A percentile compares a stretch with the other conserved stretches of the same genome.
These are phyloP conservation scores for Aspergillus biplanus DNA, from an alignment of 495 filamentous ascomycete species.

Conservation along the genomic window DNA sequence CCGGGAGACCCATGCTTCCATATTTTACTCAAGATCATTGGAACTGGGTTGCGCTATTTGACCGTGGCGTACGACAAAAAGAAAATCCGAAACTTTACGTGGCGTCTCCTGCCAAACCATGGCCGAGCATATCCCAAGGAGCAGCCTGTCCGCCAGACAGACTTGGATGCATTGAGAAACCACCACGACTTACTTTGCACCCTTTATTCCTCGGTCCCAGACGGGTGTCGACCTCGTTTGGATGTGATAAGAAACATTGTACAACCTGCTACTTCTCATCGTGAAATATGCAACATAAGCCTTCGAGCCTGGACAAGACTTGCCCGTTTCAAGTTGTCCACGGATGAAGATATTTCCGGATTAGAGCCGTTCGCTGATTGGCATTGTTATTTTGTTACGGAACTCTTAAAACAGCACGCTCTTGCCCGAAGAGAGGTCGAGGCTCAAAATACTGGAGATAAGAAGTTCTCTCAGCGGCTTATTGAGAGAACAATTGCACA, in stretches of 20 bases:
- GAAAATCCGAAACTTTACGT: constrained; percentile 75
- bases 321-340: constrained; percentile 72
- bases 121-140: constrained; percentile 86
- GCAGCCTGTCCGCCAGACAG: constrained; percentile 67
- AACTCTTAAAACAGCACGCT: constrained; percentile 61
- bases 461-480: constrained; percentile 48
- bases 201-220: constrained; percentile 83
- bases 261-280: constrained; percentile 76
- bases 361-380: constrained; percentile 69
- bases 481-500: constrained; percentile 59
- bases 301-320: constrained; percentile 81
- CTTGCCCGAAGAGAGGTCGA: constrained; percentile 65
- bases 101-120: constrained; percentile 86
- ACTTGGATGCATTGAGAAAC: constrained; percentile 86
- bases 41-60: constrained; percentile 66
- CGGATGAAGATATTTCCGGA: constrained; percentile 50
- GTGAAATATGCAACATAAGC: constrained; percentile 82
- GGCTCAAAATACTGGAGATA: constrained; percentile 50
- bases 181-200: constrained; percentile 92
- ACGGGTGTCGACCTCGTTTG: constrained; percentile 67
- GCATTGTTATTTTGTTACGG: constrained; percentile 62
- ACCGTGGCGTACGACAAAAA: constrained; percentile 62
- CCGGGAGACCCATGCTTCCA: constrained; percentile 86
- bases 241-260: constrained; percentile 77
- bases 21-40: constrained; percentile 87